Base-by-base conservation (phyloP, 1,139 yeast genomes). In the Scheffersomyces titani region DNA sequence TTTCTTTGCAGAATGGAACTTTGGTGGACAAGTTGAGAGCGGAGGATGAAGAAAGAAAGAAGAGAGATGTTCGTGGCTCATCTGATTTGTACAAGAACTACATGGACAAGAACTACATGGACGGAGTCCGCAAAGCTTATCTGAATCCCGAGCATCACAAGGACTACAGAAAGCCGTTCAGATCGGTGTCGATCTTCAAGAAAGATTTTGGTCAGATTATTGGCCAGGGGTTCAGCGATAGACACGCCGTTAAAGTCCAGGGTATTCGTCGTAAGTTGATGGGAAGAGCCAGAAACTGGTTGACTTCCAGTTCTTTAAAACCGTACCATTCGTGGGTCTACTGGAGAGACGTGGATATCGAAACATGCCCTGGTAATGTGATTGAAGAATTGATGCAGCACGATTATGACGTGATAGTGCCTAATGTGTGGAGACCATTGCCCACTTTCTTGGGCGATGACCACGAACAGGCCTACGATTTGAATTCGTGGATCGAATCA, bases 241-340 rank as follows among this genome's bases (percentile, higher is more conserved):
- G 97, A 60, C 97, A 92, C 69, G 96, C 91, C 19, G 96, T 91
- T 51, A 90, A 90, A 69, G 93, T 90, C 21, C 97, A 92, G 73
- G 97, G 96, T 18, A 88, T 90, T 47, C 82, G 97, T 65, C 79
- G 97, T 60, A 91, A 90, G 69, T 74, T 90, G 60, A 90, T 92
- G 97, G 97, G 96, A 1, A 79, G 96, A 58, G 97, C 97, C 3
- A 81, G 97, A 70, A 92, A 92, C 71, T 92, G 96, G 96, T 76
- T 92, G 54, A 84, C 93, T 3, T 81, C 91, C 1, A 83, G 85
- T 50, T 92, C 97, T 0, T 75, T 92, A 60, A 84, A 87, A 65
- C 92, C 97, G 0, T 88, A 90, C 67, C 97, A 92, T 71, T 88
- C 96, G 1, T 92, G 97, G 97, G 97, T 92, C 13, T 89, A 90